Conservation (phyloP, 805 yeast species). For the Komagataella kurtzmanii region DNA sequence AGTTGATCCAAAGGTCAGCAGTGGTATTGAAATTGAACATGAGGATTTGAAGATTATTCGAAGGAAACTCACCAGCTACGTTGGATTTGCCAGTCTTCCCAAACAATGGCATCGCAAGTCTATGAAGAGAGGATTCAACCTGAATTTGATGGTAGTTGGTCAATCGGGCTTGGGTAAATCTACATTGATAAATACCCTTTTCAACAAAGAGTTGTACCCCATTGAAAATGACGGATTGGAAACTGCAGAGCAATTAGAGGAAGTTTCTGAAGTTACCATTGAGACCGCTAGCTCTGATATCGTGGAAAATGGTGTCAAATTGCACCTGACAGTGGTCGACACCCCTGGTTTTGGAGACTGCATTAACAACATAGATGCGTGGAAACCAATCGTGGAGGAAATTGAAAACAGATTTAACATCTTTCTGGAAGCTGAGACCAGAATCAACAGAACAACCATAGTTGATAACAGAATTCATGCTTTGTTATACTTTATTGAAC, state of each 20-base stretch:
- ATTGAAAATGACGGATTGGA: constrained; percentile 19
- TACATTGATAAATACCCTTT: constrained; percentile 83
- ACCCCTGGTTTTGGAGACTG: constrained; percentile 93
- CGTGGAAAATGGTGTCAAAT: constrained; percentile 88
- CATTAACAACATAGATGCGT: constrained; percentile 63
- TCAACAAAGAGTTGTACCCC: constrained; percentile 50
- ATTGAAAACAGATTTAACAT: constrained; percentile 76
- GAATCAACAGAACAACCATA: constrained; percentile 56
- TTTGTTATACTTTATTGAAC: constrained; percentile 86
- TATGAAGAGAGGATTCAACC: constrained; percentile 75
- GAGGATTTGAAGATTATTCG: constrained; percentile 49
- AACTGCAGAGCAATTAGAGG: constrained; percentile 26
- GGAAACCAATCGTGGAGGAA: constrained; percentile 90
- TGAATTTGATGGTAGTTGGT: constrained; percentile 84
- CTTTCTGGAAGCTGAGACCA: constrained; percentile 82
- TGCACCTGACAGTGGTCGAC: constrained; percentile 72
- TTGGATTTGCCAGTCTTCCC: constrained; percentile 95
- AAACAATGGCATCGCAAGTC: constrained; percentile 98
- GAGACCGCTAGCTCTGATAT: constrained; percentile 55
- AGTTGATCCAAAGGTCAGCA: not conserved
- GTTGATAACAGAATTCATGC: constrained; percentile 87
- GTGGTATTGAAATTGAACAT: constrained; percentile 4
- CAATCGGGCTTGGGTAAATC: constrained; percentile 89
- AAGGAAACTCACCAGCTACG: constrained; percentile 81
- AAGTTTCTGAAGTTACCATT: constrained; percentile 30